Evolutionary conservation across 2,329 filamentous ascomycete genomes (phyloP), one percentile per base, ranked within the genome.

Genomic region (Penicillium sp.): DNA sequence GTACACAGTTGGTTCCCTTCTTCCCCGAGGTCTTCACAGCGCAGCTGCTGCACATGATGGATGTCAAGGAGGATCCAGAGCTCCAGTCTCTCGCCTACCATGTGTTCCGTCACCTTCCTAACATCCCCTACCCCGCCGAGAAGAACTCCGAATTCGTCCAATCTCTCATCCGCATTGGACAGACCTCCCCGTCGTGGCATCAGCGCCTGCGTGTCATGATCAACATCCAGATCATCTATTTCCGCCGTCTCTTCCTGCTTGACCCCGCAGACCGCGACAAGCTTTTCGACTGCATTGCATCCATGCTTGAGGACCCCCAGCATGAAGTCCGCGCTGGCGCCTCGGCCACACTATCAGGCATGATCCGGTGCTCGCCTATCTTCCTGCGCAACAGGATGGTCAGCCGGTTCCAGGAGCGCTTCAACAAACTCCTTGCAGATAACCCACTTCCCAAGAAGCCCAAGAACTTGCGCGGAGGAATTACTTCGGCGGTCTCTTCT

Each of bases 221-320:
- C 75, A 97, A 97, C 75, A 97, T 99, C 80, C 95, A 99, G 67
- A 93, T 97, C 59, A 88, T 99, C 63, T 99, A 97, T 78, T 99
- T 97, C 84, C 88, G 94, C 44, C 89, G 93, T 21, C 83, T 99
- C 30, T 99, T 99, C 79, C 78, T 97, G 23, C 89, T 95, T 60
- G 83, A 85, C 26, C 78, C 83, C 6, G 75, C 82, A 7, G 88
- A 96, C 69, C 89, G 94, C 47, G 83, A 90, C 62, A 82, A 84
- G 27, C 83, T 99, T 13, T 96, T 97, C 68, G 86, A 88, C 37
- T 95, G 92, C 49, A 92, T 99, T n/a, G 91, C 92, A 33, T 89
- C 88, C 61, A 99, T 99, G 95, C 82, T 99, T 6, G 85, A 89
- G 54, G 94, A 99, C 65, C 71, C 85, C 2, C 94, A 99, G 73